Conservation (phyloP, 1,284 basidiomycete genomes). For the Cutaneotrichosporon mucoides region DNA sequence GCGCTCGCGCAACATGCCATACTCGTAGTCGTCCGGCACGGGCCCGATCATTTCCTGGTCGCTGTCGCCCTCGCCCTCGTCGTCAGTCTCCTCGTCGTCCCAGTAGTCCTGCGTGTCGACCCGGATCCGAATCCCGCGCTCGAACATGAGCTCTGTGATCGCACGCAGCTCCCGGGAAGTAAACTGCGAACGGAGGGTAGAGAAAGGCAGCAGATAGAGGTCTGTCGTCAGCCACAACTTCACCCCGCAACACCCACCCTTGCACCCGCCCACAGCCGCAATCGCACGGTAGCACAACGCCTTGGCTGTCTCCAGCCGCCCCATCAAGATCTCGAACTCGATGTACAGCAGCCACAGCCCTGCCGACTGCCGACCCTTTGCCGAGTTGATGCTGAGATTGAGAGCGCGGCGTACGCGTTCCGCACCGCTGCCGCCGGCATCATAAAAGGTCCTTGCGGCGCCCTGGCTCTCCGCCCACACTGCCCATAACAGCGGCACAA, state of each 20-base stretch:
- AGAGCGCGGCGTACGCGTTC: slow-evolving; percentile 41
- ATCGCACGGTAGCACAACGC: slow-evolving; percentile 73
- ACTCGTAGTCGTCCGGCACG: slow-evolving; percentile 30
- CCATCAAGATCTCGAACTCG: slow-evolving; percentile 72
- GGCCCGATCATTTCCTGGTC: slow-evolving; percentile 22
- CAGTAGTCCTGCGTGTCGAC: slow-evolving; percentile 61
- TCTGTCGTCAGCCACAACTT: no score
- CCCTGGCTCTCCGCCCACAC: slow-evolving; percentile 44
- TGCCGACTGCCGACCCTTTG: slow-evolving; percentile 26
- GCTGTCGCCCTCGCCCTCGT: slow-evolving; percentile 45
- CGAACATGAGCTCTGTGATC: slow-evolving; percentile 72
- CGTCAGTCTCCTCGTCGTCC: slow-evolving; percentile 31
- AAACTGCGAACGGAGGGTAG: slow-evolving; percentile 64
- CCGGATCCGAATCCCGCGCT: slow-evolving; percentile 70
- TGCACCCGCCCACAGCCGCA: slow-evolving; percentile 53
- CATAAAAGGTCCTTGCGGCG: slow-evolving; percentile 38
- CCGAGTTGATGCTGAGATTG: slow-evolving; percentile 36
- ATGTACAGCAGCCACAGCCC: slow-evolving; percentile 71
- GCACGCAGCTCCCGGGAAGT: slow-evolving; percentile 61
- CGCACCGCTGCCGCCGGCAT: slow-evolving; percentile 34
- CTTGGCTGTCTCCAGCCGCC: slow-evolving; percentile 64
- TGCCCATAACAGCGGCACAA: slow-evolving; percentile 38
- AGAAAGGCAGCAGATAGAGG: slow-evolving; percentile 80
- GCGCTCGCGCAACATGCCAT: slow-evolving; percentile 36
- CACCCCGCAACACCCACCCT: no score